Conservation (phyloP, 116 monocot species). For the Zostera marina region DNA sequence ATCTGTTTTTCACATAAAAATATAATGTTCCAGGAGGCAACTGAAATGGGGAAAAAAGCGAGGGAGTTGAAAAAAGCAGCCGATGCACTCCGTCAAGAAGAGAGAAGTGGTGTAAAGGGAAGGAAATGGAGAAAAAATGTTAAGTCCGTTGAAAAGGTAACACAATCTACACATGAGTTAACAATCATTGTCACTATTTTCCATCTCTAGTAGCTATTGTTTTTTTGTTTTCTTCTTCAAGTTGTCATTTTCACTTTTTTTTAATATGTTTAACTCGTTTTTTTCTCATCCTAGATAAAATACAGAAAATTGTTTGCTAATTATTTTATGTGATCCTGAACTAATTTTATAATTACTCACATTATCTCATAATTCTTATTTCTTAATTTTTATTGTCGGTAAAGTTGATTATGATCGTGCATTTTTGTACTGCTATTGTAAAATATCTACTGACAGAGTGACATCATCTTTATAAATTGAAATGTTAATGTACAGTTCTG, state of each 20-base stretch:
- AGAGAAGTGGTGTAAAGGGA: constrained; percentile 72
- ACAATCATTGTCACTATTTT: too few species aligned
- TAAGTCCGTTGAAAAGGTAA: constrained; percentile 85
- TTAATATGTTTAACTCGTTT: neutral
- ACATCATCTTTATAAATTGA: too few species aligned
- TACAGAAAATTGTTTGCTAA: too few species aligned
- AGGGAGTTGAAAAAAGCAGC: constrained; percentile 87
- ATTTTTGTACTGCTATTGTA: too few species aligned
- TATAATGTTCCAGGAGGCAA: constrained; percentile 47
- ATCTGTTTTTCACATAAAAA: neutral
- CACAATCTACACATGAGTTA: neutral
- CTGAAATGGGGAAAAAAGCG: constrained; percentile 95
- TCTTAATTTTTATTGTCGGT: too few species aligned
- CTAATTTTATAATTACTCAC: too few species aligned
- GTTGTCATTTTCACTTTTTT: neutral
- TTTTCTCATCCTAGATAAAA: too few species aligned
- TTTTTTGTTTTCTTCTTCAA: neutral
- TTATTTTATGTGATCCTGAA: too few species aligned
- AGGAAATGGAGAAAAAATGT: constrained; percentile 99
- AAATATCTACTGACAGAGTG: too few species aligned
- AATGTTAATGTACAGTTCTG: too few species aligned
- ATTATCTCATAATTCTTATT: too few species aligned
- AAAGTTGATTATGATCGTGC: too few species aligned
- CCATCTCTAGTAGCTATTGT: neutral
- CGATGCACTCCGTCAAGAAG: constrained; percentile 84